These are phyloP conservation scores for Piloderma croceum DNA, from an alignment of 768 basidiomycete genomes.

Conservation along the genomic window DNA sequence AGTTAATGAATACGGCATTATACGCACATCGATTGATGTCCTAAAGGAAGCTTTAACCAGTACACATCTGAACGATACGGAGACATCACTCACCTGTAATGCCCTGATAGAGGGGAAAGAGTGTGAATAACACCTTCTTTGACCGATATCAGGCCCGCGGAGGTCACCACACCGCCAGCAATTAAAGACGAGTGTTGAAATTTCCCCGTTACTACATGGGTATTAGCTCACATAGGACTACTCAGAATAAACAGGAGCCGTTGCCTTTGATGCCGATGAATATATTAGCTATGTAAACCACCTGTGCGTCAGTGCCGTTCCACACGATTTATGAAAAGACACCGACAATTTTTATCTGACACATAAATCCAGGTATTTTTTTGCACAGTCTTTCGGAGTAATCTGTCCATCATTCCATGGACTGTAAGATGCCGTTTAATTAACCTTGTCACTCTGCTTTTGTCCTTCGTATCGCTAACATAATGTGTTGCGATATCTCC, in stretches of 20 bases:
- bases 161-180: slow-evolving; percentile 54
- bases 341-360: slow-evolving; percentile 34
- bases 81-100: slow-evolving; percentile 42
- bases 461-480: slow-evolving; percentile 25
- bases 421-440: slow-evolving; percentile 44
- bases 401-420: slow-evolving; percentile 44
- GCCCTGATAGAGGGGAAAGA: slow-evolving; percentile 60
- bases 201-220: slow-evolving; percentile 39
- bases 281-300: slow-evolving; percentile 41
- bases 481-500: slow-evolving; percentile 40
- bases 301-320: slow-evolving; percentile 1
- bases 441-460: slow-evolving; percentile 32
- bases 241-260: not conserved
- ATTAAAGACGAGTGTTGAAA: slow-evolving; percentile 67
- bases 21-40: slow-evolving; percentile 48
- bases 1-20: not conserved
- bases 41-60: slow-evolving; percentile 20
- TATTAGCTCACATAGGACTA: not conserved
- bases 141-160: slow-evolving; percentile 61
- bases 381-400: slow-evolving; percentile 53
- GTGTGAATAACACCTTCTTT: slow-evolving; percentile 56
- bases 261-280: slow-evolving; percentile 63
- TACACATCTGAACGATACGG: not conserved
- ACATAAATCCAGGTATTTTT: slow-evolving; percentile 69
- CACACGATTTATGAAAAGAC: not conserved